Conservation (phyloP, 2,329 filamentous ascomycete species). For the Aureobasidium pullulans region DNA sequence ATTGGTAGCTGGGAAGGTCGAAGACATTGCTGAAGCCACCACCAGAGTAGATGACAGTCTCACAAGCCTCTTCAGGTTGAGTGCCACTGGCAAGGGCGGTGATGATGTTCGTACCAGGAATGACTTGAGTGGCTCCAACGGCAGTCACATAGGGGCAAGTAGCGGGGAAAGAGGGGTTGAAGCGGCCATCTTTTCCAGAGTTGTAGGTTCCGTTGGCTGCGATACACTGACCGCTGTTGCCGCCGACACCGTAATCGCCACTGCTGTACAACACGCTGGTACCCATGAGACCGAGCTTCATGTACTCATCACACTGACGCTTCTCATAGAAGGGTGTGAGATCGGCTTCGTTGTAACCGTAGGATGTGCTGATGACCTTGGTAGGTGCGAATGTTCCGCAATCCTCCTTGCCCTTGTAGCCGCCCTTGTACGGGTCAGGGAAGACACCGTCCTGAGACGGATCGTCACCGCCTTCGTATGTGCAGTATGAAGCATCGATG, state of each 20-base stretch:
- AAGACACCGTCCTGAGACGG: conserved; percentile 32
- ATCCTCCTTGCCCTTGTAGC: conserved; percentile 34
- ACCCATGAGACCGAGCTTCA: conserved; percentile 50
- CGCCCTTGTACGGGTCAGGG: conserved; percentile 25
- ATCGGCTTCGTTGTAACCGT: conserved; percentile 47
- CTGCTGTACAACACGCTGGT: conserved; percentile 45
- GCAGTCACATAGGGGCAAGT: conserved; percentile 45
- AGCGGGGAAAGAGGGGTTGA: conserved; percentile 42
- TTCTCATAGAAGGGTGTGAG: conserved; percentile 42
- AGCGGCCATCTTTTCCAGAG: conserved; percentile 25
- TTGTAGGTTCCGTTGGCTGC: conserved; percentile 29
- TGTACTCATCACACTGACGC: conserved; percentile 49
- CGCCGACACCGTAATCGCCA: conserved; percentile 38
- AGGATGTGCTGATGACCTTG: conserved; percentile 50
- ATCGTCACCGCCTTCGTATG: conserved; percentile 35
- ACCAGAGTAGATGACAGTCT: conserved; percentile 39
- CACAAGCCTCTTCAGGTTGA: conserved; percentile 38
- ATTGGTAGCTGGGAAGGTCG: conserved; percentile 41
- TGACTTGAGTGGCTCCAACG: conserved; percentile 46
- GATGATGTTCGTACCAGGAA: conserved; percentile 32
- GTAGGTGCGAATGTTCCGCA: conserved; percentile 41
- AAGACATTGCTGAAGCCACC: conserved; percentile 48
- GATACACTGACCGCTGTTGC: conserved; percentile 32
- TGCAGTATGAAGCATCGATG: conserved; percentile 41
- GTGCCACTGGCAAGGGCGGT: conserved; percentile 21